Base-by-base conservation (phyloP, 129 eudicot genomes). In the Solidago caesia region DNA sequence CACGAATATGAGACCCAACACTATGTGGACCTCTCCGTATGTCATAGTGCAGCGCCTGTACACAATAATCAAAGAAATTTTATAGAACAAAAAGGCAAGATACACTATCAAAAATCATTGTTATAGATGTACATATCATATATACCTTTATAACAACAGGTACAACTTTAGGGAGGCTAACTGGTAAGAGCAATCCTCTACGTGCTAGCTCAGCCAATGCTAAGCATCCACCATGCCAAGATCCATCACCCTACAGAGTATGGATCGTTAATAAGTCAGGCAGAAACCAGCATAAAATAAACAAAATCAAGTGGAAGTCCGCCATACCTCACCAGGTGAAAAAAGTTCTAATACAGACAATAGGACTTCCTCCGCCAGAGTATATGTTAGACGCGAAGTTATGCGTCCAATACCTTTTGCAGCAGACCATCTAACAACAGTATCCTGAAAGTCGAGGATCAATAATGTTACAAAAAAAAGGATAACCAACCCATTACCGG, bases 151-250 rank as follows among this genome's bases (percentile, higher is more conserved):
- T 75, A 67, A 94, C 92, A 72, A 94, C 96, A 60, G 97, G 96
- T 74, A 94, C 92, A 85, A 94, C 99, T 87, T 88, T 94, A 57
- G 96, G 91, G 75, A 94, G 86, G 84, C 92, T 94, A 74, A 91
- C 72, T n/a, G 99, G 99, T 59, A 94, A 83, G 63, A 94, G 93
- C 75, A 94, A 84, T 81, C 99, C 99, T 82, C 99, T 88, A 76
- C 99, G 99, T 78, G 97, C 97, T 66, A 94, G 85, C 83, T 94
- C 99, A 59, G 97, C 99, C 86, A 94, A 82, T 65, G 99, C 99
- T 81, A 94, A 85, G 72, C 99, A 94, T 53, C 99, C 99, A 75
- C 99, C 99, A 82, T 94, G 99, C 99, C 99, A 94, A 46, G 99
- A 94, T 71, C 99, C 99, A 88, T 94, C 99, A 70, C 99, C 99